A percentile compares a stretch with the other conserved stretches of the same genome.
Evolutionary conservation across 108 stramenopile genomes (phyloP).

Genomic region (Mediolabrus comicus): DNA sequence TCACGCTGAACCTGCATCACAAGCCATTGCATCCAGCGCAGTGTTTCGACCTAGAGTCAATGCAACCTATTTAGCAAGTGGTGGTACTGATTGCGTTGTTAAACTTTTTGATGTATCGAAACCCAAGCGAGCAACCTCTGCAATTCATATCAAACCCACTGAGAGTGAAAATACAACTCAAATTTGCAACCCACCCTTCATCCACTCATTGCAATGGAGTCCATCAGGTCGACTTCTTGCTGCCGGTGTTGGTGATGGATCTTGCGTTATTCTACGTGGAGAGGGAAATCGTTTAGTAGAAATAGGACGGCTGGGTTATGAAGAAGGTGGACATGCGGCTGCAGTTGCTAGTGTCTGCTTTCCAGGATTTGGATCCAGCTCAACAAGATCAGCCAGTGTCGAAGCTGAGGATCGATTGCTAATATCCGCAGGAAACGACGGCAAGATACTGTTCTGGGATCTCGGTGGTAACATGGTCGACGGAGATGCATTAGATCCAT

Average conservation of each 20-base stretch:
- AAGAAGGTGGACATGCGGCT: conserved; percentile 51
- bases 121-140: conserved; percentile 52
- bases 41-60: conserved; percentile 55
- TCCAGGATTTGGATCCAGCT: conserved; percentile 46
- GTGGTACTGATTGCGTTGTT: conserved; percentile 80
- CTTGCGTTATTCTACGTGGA: conserved; percentile 40
- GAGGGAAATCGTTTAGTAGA: conserved; percentile 52
- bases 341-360: conserved; percentile 73
- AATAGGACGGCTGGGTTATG: conserved; percentile 35
- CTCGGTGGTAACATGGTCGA: conserved; percentile 47
- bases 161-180: conserved; percentile 43
- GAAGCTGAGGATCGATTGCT: conserved; percentile 58
- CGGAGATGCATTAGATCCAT: conserved; percentile 36
- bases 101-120: conserved; percentile 66
- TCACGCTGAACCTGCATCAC: conserved; percentile 54
- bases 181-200: conserved; percentile 86
- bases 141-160: conserved; percentile 31
- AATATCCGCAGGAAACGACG: conserved; percentile 70
- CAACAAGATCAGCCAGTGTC: background rate
- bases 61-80: conserved; percentile 51
- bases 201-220: conserved; percentile 79
- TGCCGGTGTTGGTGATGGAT: conserved; percentile 80
- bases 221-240: conserved; percentile 57
- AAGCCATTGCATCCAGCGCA: conserved; percentile 57
- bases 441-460: conserved; percentile 74